Percentiles rank a stretch among this genome's conserved stretches.
These are phyloP conservation scores for Kwoniella botswanensis DNA, from an alignment of 768 basidiomycete genomes.

Conservation along the genomic window DNA sequence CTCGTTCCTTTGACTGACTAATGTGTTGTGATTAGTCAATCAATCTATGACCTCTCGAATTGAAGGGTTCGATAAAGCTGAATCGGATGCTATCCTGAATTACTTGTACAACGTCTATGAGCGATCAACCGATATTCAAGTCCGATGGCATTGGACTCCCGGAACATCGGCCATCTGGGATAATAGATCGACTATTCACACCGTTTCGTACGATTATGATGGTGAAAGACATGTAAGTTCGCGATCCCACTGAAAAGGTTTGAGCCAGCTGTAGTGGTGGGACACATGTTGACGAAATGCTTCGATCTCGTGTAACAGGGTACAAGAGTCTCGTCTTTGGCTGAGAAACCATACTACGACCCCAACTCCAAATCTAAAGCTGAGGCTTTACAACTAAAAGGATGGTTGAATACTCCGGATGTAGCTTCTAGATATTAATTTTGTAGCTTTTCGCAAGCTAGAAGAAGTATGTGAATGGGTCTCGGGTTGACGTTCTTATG, in stretches of 20 bases:
- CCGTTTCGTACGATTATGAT: slow-evolving; percentile 60
- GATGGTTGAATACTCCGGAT: slow-evolving; percentile 23
- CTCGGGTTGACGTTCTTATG: too few relatives aligned
- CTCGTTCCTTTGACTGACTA: too few relatives aligned
- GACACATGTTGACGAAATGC: neutral
- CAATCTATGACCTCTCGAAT: slow-evolving; percentile 57
- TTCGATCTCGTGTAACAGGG: slow-evolving; percentile 13
- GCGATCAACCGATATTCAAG: slow-evolving; percentile 55
- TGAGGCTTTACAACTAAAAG: slow-evolving; percentile 31
- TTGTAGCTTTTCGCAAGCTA: neutral
- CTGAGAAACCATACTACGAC: slow-evolving; percentile 50
- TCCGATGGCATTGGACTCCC: slow-evolving; percentile 59
- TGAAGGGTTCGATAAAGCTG: slow-evolving; percentile 56
- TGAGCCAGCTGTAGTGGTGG: too few relatives aligned
- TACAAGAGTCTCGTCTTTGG: slow-evolving; percentile 50
- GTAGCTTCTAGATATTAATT: slow-evolving; percentile 15
- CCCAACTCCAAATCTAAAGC: slow-evolving; percentile 38
- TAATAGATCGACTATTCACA: slow-evolving; percentile 57
- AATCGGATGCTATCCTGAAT: slow-evolving; percentile 56
- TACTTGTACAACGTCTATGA: slow-evolving; percentile 55
- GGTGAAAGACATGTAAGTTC: slow-evolving; percentile 49
- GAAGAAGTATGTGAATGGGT: too few relatives aligned
- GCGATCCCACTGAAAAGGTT: slow-evolving; percentile 15
- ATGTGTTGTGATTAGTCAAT: slow-evolving; percentile 40
- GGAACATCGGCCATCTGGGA: slow-evolving; percentile 58